Evolutionary conservation across 805 yeast genomes (phyloP), one percentile per base, ranked within the genome.

Genomic region (Barnettozyma botsteinii): DNA sequence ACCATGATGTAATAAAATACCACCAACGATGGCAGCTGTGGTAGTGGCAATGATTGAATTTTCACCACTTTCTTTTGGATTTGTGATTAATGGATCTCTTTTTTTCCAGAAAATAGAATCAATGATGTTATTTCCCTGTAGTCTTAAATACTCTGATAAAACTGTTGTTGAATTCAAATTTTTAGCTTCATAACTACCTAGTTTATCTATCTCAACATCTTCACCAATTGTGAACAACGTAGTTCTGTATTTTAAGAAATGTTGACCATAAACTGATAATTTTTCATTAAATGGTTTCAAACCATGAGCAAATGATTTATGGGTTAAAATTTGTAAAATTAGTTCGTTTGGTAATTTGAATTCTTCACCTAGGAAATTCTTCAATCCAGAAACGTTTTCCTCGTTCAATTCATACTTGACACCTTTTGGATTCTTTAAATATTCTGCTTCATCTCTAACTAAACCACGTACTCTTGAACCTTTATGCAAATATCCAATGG

Each of bases 251-350:
- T 77, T 78, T 48, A 82, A 60, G 51, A 79, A 64, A 55, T 80
- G 81, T 27, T 72, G 57, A 14, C 94, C 97, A 58, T 86, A 65
- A 32, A 81, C 73, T 15, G 86, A 70, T 52, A 91, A 68, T 60
- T 82, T 84, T 59, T 88, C 96, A 64, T 89, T 91, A 65, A 85
- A 86, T 7, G 97, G 96, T 52, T 81, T 78, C 47, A 75, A 68
- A 9, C 96, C 97, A 64, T 86, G 94, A 5, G 94, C 95, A 69
- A 88, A 91, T 18, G 96, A 85, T 65, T 91, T 91, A 66, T 91
- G 97, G 6, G 97, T 89, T 53, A 89, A 66, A 30, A 85, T 79
- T 65, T 91, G 98, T 46, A 87, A 67, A 18, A 82, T 64, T 43
- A 82, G 50, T 7, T 71, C 70, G 52, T 85, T 83, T 5, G 81